Evolutionary conservation across 768 basidiomycete species (phyloP).

Genomic region (Russula virescens): DNA sequence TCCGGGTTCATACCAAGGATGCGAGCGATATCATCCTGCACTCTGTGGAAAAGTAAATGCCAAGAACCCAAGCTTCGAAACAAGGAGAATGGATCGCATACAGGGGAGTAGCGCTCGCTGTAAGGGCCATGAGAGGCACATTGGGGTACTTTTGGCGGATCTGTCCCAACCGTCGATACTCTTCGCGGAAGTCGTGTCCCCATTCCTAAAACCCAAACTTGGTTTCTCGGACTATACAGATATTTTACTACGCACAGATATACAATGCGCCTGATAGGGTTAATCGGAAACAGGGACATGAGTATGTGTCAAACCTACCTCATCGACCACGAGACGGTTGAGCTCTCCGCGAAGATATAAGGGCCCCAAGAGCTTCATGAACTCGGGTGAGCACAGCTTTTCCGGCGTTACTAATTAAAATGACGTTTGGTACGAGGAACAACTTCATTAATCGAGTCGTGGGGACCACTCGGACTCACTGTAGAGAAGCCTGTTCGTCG

Average conservation of each 20-base stretch:
- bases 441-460: neutral
- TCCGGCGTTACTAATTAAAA: constrained; percentile 66
- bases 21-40: constrained; percentile 65
- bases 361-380: constrained; percentile 44
- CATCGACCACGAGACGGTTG: constrained; percentile 75
- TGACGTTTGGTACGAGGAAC: neutral
- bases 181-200: constrained; percentile 75
- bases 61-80: neutral
- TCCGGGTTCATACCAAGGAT: constrained; percentile 56
- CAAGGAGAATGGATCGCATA: constrained; percentile 31
- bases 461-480: constrained; percentile 39
- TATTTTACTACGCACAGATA: constrained; percentile 48
- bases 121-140: constrained; percentile 84
- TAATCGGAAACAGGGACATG: constrained; percentile 3
- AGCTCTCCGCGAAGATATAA: constrained; percentile 53
- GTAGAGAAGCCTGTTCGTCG: constrained; percentile 60
- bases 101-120: constrained; percentile 74
- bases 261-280: constrained; percentile 63
- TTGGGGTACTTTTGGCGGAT: constrained; percentile 61
- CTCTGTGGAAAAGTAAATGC: constrained; percentile 39
- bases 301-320: constrained; percentile 40
- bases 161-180: constrained; percentile 65
- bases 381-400: constrained; percentile 51
- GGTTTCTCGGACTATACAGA: neutral
- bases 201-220: constrained; percentile 54